Conservation (phyloP, 441 rosid genomes). For the Adansonia madagascariensis region DNA sequence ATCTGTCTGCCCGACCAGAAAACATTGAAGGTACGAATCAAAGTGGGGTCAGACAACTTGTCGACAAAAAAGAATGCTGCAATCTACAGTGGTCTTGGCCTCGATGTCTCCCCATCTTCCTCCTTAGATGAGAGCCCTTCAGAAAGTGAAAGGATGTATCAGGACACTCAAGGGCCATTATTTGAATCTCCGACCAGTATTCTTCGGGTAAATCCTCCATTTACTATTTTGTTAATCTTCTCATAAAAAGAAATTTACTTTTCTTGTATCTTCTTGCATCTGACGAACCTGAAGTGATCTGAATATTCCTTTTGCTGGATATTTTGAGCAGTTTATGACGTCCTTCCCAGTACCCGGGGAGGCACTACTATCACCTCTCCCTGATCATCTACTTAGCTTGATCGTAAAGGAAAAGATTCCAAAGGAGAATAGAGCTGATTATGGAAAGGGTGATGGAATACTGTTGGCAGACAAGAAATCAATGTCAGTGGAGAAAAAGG, state of each 20-base stretch:
- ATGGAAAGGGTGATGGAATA: slow-evolving; percentile 49
- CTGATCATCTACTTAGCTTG: slow-evolving; percentile 53
- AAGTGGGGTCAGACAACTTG: slow-evolving; percentile 84
- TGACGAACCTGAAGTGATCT: slow-evolving; percentile 23
- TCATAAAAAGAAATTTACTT: neutral
- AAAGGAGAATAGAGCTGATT: slow-evolving; percentile 43
- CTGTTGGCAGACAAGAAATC: slow-evolving; percentile 46
- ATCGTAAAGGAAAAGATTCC: slow-evolving; percentile 38
- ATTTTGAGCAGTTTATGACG: slow-evolving; percentile 61
- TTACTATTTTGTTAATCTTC: slow-evolving; percentile 26
- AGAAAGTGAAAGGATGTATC: slow-evolving; percentile 74
- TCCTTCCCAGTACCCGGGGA: slow-evolving; percentile 46
- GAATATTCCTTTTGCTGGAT: slow-evolving; percentile 26
- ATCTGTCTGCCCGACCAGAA: slow-evolving; percentile 62
- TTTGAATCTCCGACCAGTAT: slow-evolving; percentile 71
- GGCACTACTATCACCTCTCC: slow-evolving; percentile 63
- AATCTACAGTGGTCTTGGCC: slow-evolving; percentile 95
- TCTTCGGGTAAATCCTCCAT: slow-evolving; percentile 59
- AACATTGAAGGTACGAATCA: slow-evolving; percentile 81
- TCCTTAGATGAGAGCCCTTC: slow-evolving; percentile 84
- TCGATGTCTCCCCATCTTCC: slow-evolving; percentile 85
- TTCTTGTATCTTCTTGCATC: slow-evolving; percentile 21
- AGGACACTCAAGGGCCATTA: slow-evolving; percentile 51
- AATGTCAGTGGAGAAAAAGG: slow-evolving; percentile 51
- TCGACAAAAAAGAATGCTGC: slow-evolving; percentile 72